Base-by-base conservation (phyloP, 1,284 basidiomycete genomes). In the Ceratobasidium sp. region DNA sequence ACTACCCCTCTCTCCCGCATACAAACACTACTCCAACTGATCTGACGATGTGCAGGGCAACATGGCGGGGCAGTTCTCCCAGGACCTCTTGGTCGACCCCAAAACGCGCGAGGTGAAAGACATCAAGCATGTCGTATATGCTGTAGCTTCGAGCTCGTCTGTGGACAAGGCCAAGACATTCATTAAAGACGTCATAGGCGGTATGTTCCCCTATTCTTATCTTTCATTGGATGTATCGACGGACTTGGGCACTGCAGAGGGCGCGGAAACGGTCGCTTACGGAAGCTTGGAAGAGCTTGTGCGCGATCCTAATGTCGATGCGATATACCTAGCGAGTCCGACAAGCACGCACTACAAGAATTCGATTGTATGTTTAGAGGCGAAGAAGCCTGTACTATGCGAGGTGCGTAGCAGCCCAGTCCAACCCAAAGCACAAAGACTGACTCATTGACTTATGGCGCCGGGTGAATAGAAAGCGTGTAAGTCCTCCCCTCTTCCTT, bases 281-380 rank as follows among this genome's bases (percentile, higher is more conserved):
- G 86, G 84, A 3, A 80, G 79, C 2, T 87, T 87, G 76, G 81
- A 82, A 29, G 85, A 86, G 41, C 81, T 88, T 5, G 85, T 85
- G 62, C 75, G 79, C 8, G 84, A 85, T 76, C 78, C 81, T 80
- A 80, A 84, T 64, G 84, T 85, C 73, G 83, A 85, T 73, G 82
- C 80, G n/a, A 80, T 85, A 36, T 86, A 86, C 76, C 80, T 86
- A 67, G 83, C 76, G 53, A 87, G 86, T 0, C 87, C 87, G 7
- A 86, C 87, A 76, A 84, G 83, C 0, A 81, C 82, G 66, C 87
- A 88, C 78, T 84, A 86, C 76, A 77, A 79, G 19, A 85, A 86
- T 73, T 80, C 83, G 19, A 82, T 84, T 74, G 81, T 82, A 15
- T 84, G 84, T 6, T 78, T 88, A 7, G 77, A 81, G 1, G 84